These are phyloP conservation scores for Favolaschia claudopus DNA, from an alignment of 768 basidiomycete genomes.

Conservation along the genomic window DNA sequence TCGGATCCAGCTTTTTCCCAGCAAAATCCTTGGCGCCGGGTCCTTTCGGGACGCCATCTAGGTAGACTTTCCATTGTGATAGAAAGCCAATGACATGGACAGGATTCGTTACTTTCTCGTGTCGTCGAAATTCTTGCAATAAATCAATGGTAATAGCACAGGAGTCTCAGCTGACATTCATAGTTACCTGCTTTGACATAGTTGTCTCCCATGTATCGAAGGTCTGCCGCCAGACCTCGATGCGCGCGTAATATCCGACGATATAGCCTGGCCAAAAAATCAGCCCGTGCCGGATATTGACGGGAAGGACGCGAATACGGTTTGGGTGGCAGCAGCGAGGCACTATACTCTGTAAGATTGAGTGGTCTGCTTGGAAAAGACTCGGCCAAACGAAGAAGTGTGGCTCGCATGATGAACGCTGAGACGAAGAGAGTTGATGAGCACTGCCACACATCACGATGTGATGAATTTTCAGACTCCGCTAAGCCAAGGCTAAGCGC, in stretches of 20 bases:
- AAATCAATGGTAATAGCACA: neutral
- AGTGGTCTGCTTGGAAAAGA: constrained; percentile 65
- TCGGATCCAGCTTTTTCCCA: constrained; percentile 75
- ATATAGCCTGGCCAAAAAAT: constrained; percentile 64
- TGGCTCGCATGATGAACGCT: constrained; percentile 47
- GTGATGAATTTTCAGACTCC: no score
- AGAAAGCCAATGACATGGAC: constrained; percentile 94
- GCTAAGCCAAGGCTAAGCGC: no score
- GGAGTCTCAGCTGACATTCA: constrained; percentile 17
- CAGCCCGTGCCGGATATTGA: neutral
- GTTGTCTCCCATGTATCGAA: constrained; percentile 85
- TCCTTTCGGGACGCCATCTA: constrained; percentile 71
- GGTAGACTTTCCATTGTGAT: constrained; percentile 93
- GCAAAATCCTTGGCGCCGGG: constrained; percentile 54
- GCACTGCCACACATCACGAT: no score
- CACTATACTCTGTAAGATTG: constrained; percentile 67
- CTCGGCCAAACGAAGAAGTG: constrained; percentile 57
- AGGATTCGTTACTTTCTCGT: constrained; percentile 82
- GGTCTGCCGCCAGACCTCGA: constrained; percentile 71
- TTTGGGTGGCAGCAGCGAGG: constrained; percentile 80
- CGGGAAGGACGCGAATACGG: constrained; percentile 60
- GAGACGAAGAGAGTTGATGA: no score
- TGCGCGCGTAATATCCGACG: constrained; percentile 85
- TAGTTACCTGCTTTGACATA: constrained; percentile 91
- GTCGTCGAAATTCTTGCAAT: constrained; percentile 82